A percentile compares a stretch with the other conserved stretches of the same genome.
These are phyloP conservation scores for Fraxinus sp. DNA, from an alignment of 305 asterid genomes.

Conservation along the genomic window DNA sequence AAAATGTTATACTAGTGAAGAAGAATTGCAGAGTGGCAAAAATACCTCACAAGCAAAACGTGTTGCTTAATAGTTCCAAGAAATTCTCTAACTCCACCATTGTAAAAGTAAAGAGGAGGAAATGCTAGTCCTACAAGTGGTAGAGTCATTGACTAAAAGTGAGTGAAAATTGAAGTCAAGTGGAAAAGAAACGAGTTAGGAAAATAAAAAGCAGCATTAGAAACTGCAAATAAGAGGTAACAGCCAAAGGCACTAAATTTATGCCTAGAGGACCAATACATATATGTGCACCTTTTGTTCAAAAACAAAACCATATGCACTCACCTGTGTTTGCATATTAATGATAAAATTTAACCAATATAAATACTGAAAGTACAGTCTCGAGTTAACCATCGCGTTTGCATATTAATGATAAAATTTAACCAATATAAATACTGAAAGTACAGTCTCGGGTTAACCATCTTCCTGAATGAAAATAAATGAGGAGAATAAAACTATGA, in stretches of 20 bases:
- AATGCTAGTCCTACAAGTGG: constrained; percentile 66
- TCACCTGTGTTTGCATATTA: background rate
- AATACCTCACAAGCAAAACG: constrained; percentile 67
- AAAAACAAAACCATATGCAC: background rate
- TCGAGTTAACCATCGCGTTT: background rate
- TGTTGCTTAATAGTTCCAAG: constrained; percentile 73
- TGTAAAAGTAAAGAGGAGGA: constrained; percentile 83
- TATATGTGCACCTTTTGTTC: background rate
- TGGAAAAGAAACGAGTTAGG: background rate
- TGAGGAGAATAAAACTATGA: background rate
- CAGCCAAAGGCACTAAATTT: background rate
- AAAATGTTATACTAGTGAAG: constrained; percentile 11
- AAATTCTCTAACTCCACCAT: constrained; percentile 81
- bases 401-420: background rate
- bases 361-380: background rate
- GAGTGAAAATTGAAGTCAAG: background rate
- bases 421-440: background rate
- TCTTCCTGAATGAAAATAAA: background rate
- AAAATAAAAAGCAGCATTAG: background rate
- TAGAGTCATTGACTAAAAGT: constrained; percentile 6
- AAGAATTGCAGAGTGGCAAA: constrained; percentile 24
- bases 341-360: background rate
- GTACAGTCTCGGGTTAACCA: background rate
- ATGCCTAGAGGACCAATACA: background rate
- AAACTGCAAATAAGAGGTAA: background rate